Conservation (phyloP, 169 alveolate genomes). For the Cryptosporidium sp. region DNA sequence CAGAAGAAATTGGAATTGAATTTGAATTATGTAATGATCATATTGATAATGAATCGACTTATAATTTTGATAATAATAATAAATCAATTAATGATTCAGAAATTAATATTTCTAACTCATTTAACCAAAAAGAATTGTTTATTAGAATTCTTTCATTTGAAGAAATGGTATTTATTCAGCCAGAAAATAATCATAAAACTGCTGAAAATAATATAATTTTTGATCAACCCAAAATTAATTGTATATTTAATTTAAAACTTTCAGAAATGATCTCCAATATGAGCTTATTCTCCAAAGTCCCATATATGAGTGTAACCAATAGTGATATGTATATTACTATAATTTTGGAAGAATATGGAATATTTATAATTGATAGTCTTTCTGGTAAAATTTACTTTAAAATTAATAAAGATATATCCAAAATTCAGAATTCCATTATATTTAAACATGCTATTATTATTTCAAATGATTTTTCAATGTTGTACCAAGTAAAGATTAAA, state of each 20-base stretch:
- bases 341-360: conserved; percentile 11
- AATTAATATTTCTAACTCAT: neutral
- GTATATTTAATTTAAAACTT: conserved; percentile 33
- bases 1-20: neutral
- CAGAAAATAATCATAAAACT: neutral
- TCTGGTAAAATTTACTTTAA: conserved; percentile 49
- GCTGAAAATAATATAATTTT: neutral
- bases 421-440: neutral
- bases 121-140: conserved; percentile 1
- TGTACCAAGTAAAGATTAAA: conserved; percentile 30
- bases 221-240: neutral
- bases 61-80: neutral
- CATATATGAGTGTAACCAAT: neutral
- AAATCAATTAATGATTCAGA: neutral
- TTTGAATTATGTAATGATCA: conserved; percentile 6
- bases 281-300: neutral
- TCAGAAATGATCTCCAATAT: conserved; percentile 11
- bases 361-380: conserved; percentile 15
- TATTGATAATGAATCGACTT: conserved; percentile 1
- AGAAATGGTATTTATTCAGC: neutral
- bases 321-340: conserved; percentile 3
- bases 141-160: conserved; percentile 24
- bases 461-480: conserved; percentile 28
- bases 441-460: conserved; percentile 14
- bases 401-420: neutral